Base-by-base conservation (phyloP, 2,329 filamentous ascomycete genomes). In the Penicillium sp. region DNA sequence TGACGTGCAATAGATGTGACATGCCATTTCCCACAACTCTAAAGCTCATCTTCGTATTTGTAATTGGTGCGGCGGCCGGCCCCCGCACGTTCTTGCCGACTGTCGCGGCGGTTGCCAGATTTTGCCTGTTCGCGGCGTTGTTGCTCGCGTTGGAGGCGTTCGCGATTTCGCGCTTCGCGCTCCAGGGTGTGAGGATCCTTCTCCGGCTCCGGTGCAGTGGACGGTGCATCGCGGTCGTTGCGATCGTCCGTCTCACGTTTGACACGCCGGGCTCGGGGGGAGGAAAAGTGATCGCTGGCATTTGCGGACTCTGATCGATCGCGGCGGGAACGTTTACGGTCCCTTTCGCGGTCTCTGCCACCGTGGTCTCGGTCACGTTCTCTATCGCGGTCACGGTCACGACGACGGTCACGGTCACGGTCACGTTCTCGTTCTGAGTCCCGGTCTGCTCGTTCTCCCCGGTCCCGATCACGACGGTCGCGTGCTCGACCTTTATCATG, bases 171-270 rank as follows among this genome's bases (percentile, higher is more conserved):
- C 2, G 49, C 49, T 20, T 51, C 49, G 15, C 49, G 49, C 70
- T 93, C 89, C 50, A 88, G 81, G 40, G 89, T 90, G 68, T 90
- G 67, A 79, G 85, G 64, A 82, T 92, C 85, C 86, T 91, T 77
- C 31, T 76, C 71, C 1, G 67, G 62, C 23, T 67, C 67, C 4
- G 65, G 42, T 5, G 58, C 48, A 20, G 60, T 64, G 6, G 61
- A 46, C 3, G 53, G 50, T 22, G 47, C 43, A 26, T 42, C 45
- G 25, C 29, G 58, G 53, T 65, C 66, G 11, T 63, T 63, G 35
- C 60, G 63, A 18, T 63, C 59, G 11, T 70, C 68, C 6, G 67
- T 66, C 14, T 65, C 68, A 20, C 69, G 69, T 57, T 75, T 77
- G 27, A 68, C 50, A 25, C 72, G 69, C 5, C 74, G 69, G 18